These are phyloP conservation scores for Ophiobolus disseminans DNA, from an alignment of 2,329 filamentous ascomycete genomes.

Conservation along the genomic window DNA sequence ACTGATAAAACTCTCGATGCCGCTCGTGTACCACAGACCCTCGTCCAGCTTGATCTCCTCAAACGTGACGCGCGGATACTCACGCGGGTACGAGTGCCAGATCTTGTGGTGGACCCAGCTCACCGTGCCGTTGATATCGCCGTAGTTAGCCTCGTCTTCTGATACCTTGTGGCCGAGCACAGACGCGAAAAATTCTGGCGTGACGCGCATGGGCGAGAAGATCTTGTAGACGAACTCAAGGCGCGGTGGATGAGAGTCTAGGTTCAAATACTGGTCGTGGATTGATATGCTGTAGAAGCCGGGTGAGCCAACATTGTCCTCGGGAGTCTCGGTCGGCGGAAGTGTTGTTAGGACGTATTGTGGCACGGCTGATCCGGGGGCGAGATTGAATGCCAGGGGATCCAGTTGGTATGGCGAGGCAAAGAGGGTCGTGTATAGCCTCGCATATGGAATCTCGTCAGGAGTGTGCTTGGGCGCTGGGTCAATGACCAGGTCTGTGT, in stretches of 20 bases:
- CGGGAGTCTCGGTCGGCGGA: conserved; percentile 62
- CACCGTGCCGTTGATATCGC: conserved; percentile 40
- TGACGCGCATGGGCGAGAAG: conserved; percentile 64
- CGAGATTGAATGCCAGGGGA: conserved; percentile 74
- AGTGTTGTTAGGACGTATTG: conserved; percentile 85
- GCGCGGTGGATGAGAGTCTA: conserved; percentile 43
- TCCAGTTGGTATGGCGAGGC: conserved; percentile 77
- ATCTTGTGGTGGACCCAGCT: conserved; percentile 57
- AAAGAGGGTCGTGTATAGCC: conserved; percentile 88
- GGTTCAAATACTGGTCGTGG: conserved; percentile 69
- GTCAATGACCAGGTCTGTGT: conserved; percentile 68
- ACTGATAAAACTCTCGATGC: conserved; percentile 91
- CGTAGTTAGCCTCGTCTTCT: conserved; percentile 35
- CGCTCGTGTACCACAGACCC: conserved; percentile 70
- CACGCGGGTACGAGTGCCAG: conserved; percentile 86
- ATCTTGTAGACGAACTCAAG: conserved; percentile 70
- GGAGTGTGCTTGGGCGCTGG: conserved; percentile 60
- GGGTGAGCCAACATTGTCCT: conserved; percentile 65
- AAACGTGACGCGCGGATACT: conserved; percentile 85
- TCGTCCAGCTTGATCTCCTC: conserved; percentile 74
- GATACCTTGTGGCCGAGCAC: conserved; percentile 55
- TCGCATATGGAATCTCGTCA: conserved; percentile 83
- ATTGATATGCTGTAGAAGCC: conserved; percentile 89
- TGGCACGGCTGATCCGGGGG: conserved; percentile 66
- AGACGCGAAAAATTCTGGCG: conserved; percentile 55